Base-by-base conservation (phyloP, 1,284 basidiomycete genomes). In the Dichomitus squalens region DNA sequence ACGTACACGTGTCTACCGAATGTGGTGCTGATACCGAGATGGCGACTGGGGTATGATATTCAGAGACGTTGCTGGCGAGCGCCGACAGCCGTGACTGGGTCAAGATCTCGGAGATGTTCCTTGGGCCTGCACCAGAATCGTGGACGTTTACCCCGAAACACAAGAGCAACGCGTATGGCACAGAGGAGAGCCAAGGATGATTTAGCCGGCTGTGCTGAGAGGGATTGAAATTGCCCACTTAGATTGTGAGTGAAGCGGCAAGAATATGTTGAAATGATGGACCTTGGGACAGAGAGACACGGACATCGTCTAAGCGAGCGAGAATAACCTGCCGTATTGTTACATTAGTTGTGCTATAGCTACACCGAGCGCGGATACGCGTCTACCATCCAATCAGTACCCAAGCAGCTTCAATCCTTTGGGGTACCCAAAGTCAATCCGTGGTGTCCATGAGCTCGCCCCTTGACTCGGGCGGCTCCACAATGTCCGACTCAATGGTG, bases 51-150 rank as follows among this genome's bases (percentile, higher is more conserved):
- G 20, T 21, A 8, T 2, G 12, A 20, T 12, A 14, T 44, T 27
- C 67, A 90, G 92, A 96, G 78, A 94, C 93, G 1, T 75, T 98
- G 8, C 76, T 98, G 7, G 86, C 93, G 0, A 94, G 91, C 68
- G 80, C 84, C 2, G 86, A 91, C 67, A 88, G 89, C 60, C 78
- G 83, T n/a, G 95, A 98, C 71, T 99, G 96, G 96, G 90, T 98
- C 52, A 93, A 87, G 74, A 88, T 99, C 33, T 92, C 91, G 0
- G 94, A 97, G 73, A 96, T 98, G 92, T 98, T 93, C 84, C 79
- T 90, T 12, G 92, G 92, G 1, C 85, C 83, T 44, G 78, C 81
- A 1, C 88, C 87, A 0, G 84, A 87, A 25, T 76, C 77, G 34
- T 90, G 86, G 79, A 72, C 76, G 5, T 93, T 93, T 72, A 78